These are phyloP conservation scores for Eimeria tenella DNA, from an alignment of 169 alveolate species.

Conservation along the genomic window DNA sequence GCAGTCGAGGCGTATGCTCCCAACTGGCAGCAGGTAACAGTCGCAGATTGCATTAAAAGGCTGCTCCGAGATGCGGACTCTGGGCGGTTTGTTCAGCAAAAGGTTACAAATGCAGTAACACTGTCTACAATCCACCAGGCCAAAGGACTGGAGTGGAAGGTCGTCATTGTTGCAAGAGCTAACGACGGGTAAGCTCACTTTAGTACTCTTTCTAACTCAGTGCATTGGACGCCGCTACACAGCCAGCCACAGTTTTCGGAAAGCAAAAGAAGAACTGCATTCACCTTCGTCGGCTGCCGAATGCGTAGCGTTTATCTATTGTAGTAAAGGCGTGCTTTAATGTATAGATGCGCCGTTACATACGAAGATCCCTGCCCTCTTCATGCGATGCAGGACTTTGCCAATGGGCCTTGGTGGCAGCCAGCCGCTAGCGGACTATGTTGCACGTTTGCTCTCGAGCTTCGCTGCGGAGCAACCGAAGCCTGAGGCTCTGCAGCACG, in stretches of 20 bases:
- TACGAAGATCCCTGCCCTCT: background rate
- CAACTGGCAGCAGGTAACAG: slow-evolving; percentile 81
- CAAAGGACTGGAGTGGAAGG: slow-evolving; percentile 90
- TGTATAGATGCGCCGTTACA: no score
- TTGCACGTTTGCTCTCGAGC: slow-evolving; percentile 31
- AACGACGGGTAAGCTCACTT: slow-evolving; percentile 59
- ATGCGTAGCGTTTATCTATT: no score
- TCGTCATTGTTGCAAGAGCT: slow-evolving; percentile 86
- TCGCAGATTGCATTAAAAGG: slow-evolving; percentile 79
- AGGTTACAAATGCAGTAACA: slow-evolving; percentile 81
- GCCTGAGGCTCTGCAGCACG: slow-evolving; percentile 65
- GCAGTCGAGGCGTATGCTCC: slow-evolving; percentile 81
- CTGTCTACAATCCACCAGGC: slow-evolving; percentile 90
- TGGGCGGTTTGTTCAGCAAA: slow-evolving; percentile 73
- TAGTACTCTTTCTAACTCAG: background rate
- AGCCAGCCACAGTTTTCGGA: no score
- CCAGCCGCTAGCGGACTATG: slow-evolving; percentile 68
- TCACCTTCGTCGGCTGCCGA: no score
- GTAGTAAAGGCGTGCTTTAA: no score
- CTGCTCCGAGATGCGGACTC: slow-evolving; percentile 80
- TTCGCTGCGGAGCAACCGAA: slow-evolving; percentile 41
- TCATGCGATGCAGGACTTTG: slow-evolving; percentile 49
- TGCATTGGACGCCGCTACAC: no score
- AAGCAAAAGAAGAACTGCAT: background rate
- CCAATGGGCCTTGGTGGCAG: slow-evolving; percentile 69